Evolutionary conservation across 495 filamentous ascomycete genomes (phyloP).

Genomic region (Chaetomium tenue): DNA sequence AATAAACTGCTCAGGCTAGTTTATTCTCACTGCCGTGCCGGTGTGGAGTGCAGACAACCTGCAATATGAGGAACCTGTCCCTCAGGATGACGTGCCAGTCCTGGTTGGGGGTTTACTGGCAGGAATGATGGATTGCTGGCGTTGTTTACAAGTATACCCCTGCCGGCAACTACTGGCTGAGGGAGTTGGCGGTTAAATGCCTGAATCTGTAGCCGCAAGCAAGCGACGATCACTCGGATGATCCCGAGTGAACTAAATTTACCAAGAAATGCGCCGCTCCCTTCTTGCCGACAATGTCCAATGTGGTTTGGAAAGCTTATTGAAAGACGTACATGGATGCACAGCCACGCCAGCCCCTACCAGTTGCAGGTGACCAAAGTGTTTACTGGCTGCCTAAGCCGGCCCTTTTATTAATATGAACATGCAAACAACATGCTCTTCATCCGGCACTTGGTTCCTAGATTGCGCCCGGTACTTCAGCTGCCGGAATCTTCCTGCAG

Average conservation of each 20-base stretch:
- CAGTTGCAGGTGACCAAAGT: neutral
- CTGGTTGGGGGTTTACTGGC: neutral
- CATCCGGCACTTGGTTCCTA: neutral
- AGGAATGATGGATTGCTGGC: neutral
- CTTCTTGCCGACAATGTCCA: neutral
- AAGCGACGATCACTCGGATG: neutral
- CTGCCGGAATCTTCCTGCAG: neutral
- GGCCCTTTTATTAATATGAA: neutral
- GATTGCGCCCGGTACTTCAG: neutral
- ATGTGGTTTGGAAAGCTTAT: too few species aligned
- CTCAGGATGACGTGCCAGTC: neutral
- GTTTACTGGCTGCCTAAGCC: neutral
- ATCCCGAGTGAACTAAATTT: neutral
- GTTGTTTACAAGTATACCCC: slow-evolving; percentile 17
- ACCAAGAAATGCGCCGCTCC: neutral
- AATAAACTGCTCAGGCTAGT: neutral
- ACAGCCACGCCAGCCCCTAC: neutral
- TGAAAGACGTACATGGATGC: too few species aligned
- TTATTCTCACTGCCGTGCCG: neutral
- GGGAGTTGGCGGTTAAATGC: slow-evolving; percentile 28
- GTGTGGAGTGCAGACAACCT: neutral
- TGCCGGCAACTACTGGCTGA: slow-evolving; percentile 11
- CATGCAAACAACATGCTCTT: neutral
- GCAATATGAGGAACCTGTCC: neutral
- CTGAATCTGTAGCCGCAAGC: neutral